A percentile compares a stretch with the other conserved stretches of the same genome.
These are phyloP conservation scores for Eutrema japonicum DNA, from an alignment of 345 rosid genomes.

Conservation along the genomic window DNA sequence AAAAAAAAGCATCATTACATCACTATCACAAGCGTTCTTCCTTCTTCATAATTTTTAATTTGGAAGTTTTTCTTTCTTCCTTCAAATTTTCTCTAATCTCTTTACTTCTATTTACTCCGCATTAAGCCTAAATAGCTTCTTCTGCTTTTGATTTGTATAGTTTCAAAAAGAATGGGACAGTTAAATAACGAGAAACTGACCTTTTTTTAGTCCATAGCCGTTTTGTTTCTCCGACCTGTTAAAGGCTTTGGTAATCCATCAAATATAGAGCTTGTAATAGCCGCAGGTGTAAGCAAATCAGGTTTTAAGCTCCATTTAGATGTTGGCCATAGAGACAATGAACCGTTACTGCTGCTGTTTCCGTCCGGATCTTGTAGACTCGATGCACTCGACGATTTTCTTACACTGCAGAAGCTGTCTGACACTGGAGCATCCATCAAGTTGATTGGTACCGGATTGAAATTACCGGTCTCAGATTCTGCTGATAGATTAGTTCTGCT, in stretches of 20 bases:
- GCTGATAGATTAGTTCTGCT: conserved; percentile 47
- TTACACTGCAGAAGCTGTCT: conserved; percentile 53
- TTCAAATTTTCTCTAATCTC: conserved; percentile 29
- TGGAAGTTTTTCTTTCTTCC: conserved; percentile 20
- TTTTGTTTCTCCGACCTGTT: conserved; percentile 70
- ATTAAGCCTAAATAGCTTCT: conserved; percentile 34
- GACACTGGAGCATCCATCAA: conserved; percentile 44
- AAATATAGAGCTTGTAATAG: conserved; percentile 67
- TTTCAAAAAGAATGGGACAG: conserved; percentile 33
- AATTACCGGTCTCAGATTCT: conserved; percentile 47
- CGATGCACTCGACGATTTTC: conserved; percentile 87
- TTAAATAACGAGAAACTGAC: conserved; percentile 37
- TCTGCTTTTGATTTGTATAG: conserved; percentile 41
- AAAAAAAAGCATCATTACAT: conserved; percentile 30
- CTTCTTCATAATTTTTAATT: conserved; percentile 15
- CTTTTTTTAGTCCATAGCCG: conserved; percentile 71
- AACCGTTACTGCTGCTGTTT: conserved; percentile 33
- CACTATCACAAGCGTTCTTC: conserved; percentile 24
- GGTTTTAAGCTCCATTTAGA: conserved; percentile 71
- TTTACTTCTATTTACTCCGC: conserved; percentile 45
- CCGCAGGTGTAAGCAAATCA: conserved; percentile 66
- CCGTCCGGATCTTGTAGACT: conserved; percentile 73
- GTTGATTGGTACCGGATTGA: conserved; percentile 50
- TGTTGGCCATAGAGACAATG: conserved; percentile 58
- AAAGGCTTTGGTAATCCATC: conserved; percentile 67